Conservation (phyloP, 1,284 basidiomycete genomes). For the Salmacisia buchloeana region DNA sequence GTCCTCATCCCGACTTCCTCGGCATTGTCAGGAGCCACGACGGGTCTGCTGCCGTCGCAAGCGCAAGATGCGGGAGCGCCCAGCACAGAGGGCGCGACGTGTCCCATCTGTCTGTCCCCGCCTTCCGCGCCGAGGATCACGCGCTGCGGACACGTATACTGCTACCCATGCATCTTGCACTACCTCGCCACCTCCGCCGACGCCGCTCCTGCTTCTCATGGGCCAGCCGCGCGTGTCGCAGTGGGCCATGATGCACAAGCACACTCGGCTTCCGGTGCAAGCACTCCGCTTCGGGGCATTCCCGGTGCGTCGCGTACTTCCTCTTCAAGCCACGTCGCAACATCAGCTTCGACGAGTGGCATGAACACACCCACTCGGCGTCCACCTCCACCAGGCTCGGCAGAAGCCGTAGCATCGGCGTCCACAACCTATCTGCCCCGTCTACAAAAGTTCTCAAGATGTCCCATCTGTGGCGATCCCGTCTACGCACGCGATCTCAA, state of each 20-base stretch:
- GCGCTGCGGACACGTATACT: slow-evolving; percentile 82
- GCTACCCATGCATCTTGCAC: slow-evolving; percentile 57
- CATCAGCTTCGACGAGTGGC: background rate
- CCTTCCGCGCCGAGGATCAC: slow-evolving; percentile 93
- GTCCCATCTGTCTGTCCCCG: slow-evolving; percentile 89
- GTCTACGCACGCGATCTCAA: slow-evolving; percentile 87
- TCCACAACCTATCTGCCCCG: background rate
- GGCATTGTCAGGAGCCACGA: slow-evolving; percentile 38
- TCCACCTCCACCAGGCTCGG: background rate
- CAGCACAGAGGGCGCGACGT: slow-evolving; percentile 66
- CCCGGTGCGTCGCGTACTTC: slow-evolving; percentile 6
- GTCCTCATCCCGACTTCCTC: slow-evolving; percentile 75
- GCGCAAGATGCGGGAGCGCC: slow-evolving; percentile 34
- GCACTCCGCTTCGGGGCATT: background rate
- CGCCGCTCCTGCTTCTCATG: background rate
- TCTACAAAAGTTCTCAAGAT: slow-evolving; percentile 52
- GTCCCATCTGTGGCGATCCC: slow-evolving; percentile 93
- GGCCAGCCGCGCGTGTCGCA: no score
- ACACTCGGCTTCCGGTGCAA: background rate
- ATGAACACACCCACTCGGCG: background rate
- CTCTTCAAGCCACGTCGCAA: no score
- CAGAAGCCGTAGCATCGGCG: background rate
- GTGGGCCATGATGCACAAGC: background rate
- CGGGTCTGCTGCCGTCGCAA: background rate
- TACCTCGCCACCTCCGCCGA: slow-evolving; percentile 59